Conservation (phyloP, 352 stramenopile species). For the Elongisporangium prolatum region DNA sequence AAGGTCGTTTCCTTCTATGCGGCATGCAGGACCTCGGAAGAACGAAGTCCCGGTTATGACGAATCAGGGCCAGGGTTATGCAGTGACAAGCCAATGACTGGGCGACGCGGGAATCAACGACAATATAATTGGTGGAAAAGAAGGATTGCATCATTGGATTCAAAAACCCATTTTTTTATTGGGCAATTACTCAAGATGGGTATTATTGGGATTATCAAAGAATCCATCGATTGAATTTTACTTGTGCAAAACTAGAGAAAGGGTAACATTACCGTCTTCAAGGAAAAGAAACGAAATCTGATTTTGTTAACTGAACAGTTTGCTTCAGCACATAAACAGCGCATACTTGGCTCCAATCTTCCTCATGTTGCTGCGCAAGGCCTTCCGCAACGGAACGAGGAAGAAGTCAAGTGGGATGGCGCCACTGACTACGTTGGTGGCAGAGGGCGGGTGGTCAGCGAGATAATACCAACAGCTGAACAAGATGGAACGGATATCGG, state of each 20-base stretch:
- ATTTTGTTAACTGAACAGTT: neutral
- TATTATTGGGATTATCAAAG: too few relatives aligned
- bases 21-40: neutral
- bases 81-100: neutral
- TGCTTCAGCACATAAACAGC: constrained; percentile 61
- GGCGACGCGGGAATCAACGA: neutral
- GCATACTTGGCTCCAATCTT: constrained; percentile 69
- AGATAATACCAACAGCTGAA: constrained; percentile 86
- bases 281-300: neutral
- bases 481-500: constrained; percentile 71
- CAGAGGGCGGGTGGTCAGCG: constrained; percentile 55
- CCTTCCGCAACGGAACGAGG: constrained; percentile 68
- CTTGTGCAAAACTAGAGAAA: too few relatives aligned
- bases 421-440: constrained; percentile 8
- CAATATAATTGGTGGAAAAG: neutral
- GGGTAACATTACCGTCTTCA: neutral
- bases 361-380: constrained; percentile 71
- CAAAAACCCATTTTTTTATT: too few relatives aligned
- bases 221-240: too few relatives aligned
- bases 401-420: constrained; percentile 72
- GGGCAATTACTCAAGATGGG: too few relatives aligned
- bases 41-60: neutral
- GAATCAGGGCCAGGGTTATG: neutral
- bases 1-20: neutral
- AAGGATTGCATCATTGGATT: neutral